Conservation (phyloP, 768 basidiomycete genomes). For the Pseudohyphozyma bogoriensis region DNA sequence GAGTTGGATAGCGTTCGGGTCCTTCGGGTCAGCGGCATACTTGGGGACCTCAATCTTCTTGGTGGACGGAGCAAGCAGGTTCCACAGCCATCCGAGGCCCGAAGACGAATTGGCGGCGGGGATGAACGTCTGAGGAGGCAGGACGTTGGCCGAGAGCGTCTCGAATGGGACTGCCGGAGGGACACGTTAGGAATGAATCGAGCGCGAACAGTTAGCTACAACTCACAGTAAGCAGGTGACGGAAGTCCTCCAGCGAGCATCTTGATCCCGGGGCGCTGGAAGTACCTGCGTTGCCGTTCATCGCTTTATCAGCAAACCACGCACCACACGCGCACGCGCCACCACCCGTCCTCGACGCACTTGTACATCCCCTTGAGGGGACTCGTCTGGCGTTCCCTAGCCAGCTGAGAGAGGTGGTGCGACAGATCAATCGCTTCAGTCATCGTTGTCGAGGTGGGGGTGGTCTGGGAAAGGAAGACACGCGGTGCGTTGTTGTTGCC, state of each 20-base stretch:
- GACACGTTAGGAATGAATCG: neutral
- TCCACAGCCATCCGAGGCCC: conserved; percentile 44
- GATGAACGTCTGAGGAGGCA: conserved; percentile 46
- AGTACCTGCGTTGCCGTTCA: neutral
- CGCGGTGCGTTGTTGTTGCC: too few relatives aligned
- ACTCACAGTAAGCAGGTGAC: conserved; percentile 48
- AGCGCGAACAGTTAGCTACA: too few relatives aligned
- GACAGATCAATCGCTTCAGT: conserved; percentile 22
- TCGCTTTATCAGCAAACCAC: neutral
- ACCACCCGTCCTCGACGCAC: conserved; percentile 4
- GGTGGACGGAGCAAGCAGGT: conserved; percentile 46
- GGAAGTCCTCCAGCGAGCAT: conserved; percentile 67
- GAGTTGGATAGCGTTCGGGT: conserved; percentile 49
- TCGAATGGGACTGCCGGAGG: conserved; percentile 48
- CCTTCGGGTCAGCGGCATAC: conserved; percentile 41
- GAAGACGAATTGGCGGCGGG: conserved; percentile 34
- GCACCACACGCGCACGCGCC: neutral
- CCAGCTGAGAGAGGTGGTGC: conserved; percentile 23
- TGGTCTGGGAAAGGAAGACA: too few relatives aligned
- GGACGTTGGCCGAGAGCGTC: conserved; percentile 49
- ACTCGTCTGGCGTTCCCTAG: conserved; percentile 6
- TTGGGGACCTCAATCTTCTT: conserved; percentile 52
- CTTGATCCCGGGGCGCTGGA: conserved; percentile 39
- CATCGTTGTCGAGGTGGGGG: neutral
- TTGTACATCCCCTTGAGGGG: conserved; percentile 30